phyloP scores from a whole-genome alignment of 164 flowering plant genomes.

The Vitis rotundifolia region DNA sequence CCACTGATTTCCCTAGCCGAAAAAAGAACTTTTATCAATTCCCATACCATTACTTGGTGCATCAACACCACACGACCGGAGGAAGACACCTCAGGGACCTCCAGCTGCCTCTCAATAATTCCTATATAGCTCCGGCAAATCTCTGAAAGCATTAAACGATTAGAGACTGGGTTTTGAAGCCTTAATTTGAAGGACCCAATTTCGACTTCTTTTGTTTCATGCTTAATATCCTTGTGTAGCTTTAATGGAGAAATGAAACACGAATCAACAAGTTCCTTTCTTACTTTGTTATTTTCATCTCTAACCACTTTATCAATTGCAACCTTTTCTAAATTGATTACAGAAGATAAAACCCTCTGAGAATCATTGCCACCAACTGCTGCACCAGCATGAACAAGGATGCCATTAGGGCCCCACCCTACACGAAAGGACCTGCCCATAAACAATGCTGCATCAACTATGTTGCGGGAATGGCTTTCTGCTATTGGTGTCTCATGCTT shows the following conservation, averaged over 20 bases:
- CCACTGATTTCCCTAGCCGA: slow-evolving; percentile 52
- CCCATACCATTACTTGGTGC: slow-evolving; percentile 97
- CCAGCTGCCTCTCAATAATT: slow-evolving; percentile 70
- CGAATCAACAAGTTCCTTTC: slow-evolving; percentile 67
- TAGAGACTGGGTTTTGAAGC: slow-evolving; percentile 67
- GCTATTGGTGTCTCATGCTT: slow-evolving; percentile 66
- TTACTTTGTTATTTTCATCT: slow-evolving; percentile 73
- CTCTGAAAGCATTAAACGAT: slow-evolving; percentile 65
- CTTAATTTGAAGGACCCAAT: slow-evolving; percentile 61
- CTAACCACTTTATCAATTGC: slow-evolving; percentile 74
- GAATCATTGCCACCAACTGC: slow-evolving; percentile 43
- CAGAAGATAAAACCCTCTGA: slow-evolving; percentile 59
- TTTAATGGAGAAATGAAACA: slow-evolving; percentile 69
- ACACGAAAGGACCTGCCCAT: slow-evolving; percentile 98
- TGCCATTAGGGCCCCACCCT: slow-evolving; percentile 98
- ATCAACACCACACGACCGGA: slow-evolving; percentile 55
- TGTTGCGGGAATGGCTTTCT: slow-evolving; percentile 58
- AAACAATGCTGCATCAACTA: slow-evolving; percentile 92
- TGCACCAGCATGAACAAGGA: slow-evolving; percentile 75
- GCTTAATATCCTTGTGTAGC: slow-evolving; percentile 66
- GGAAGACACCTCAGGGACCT: slow-evolving; percentile 66
- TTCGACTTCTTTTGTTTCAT: slow-evolving; percentile 49
- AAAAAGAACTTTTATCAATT: slow-evolving; percentile 88
- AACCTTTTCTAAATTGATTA: slow-evolving; percentile 82
- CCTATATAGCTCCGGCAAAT: slow-evolving; percentile 72